Conservation (phyloP, 805 yeast genomes). For the Kuraishia floccosa region DNA sequence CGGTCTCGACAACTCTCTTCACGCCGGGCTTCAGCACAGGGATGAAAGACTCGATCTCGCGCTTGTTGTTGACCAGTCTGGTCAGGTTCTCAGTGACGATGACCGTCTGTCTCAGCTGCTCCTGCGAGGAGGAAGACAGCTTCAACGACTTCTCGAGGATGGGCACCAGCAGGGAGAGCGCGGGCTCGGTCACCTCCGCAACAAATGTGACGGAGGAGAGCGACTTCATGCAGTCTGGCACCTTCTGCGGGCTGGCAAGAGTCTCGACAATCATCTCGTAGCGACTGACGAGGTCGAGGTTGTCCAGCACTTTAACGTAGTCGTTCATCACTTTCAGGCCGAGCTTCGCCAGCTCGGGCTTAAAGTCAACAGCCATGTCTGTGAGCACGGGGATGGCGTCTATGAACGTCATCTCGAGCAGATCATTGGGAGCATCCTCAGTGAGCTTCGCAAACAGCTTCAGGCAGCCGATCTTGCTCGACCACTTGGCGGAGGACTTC, state of each 20-base stretch:
- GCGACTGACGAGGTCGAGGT: constrained; percentile 83
- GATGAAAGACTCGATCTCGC: constrained; percentile 81
- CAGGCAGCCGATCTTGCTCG: constrained; percentile 25
- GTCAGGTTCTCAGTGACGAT: constrained; percentile 93
- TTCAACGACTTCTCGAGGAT: constrained; percentile 83
- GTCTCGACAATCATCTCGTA: constrained; percentile 79
- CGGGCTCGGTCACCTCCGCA: constrained; percentile 97
- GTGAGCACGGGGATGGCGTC: constrained; percentile 76
- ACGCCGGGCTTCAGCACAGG: constrained; percentile 90
- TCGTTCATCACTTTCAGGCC: constrained; percentile 62
- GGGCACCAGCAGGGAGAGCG: constrained; percentile 82
- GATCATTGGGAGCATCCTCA: constrained; percentile 75
- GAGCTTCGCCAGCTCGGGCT: constrained; percentile 86
- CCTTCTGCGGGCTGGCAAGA: constrained; percentile 80
- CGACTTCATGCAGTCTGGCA: constrained; percentile 80
- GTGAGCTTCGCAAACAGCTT: constrained; percentile 61
- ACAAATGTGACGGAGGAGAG: constrained; percentile 92
- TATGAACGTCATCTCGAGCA: constrained; percentile 71
- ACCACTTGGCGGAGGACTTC: constrained; percentile 5
- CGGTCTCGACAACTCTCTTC: constrained; percentile 76
- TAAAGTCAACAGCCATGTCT: constrained; percentile 88
- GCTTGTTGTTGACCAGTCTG: constrained; percentile 84
- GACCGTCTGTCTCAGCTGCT: constrained; percentile 92
- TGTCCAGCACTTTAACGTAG: constrained; percentile 78
- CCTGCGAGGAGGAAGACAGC: constrained; percentile 84